Conservation (phyloP, 495 filamentous ascomycete species). For the Tuber calosporum region DNA sequence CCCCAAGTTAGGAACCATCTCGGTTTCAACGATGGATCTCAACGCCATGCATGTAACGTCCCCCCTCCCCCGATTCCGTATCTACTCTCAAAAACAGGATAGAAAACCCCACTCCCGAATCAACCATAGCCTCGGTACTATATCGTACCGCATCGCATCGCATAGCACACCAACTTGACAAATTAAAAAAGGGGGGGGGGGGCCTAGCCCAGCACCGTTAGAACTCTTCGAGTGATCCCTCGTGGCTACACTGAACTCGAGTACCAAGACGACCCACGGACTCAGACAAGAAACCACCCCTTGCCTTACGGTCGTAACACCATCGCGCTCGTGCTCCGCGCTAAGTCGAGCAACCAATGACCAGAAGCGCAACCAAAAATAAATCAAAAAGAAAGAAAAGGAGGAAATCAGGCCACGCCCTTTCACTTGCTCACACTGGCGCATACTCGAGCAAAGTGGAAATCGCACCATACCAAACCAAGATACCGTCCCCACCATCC, state of each 20-base stretch:
- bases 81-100: not conserved
- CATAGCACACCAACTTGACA: not conserved
- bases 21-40: not conserved
- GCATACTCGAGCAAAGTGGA: not conserved
- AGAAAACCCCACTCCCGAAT: not conserved
- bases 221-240: slow-evolving; percentile 1
- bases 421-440: not conserved
- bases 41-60: not conserved
- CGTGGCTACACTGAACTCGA: too few relatives aligned
- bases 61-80: not conserved
- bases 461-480: not conserved
- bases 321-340: not conserved
- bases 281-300: not conserved
- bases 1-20: not conserved
- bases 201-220: not conserved
- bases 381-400: not conserved
- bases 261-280: not conserved
- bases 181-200: too few relatives aligned
- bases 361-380: not conserved
- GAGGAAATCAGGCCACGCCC: not conserved
- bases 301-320: not conserved
- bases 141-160: not conserved
- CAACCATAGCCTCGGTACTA: not conserved
- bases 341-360: not conserved
- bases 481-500: not conserved